A percentile compares a stretch with the other conserved stretches of the same genome.
These are phyloP conservation scores for Pseudogymnoascus sp. DNA, from an alignment of 2,329 filamentous ascomycete species.

Conservation along the genomic window DNA sequence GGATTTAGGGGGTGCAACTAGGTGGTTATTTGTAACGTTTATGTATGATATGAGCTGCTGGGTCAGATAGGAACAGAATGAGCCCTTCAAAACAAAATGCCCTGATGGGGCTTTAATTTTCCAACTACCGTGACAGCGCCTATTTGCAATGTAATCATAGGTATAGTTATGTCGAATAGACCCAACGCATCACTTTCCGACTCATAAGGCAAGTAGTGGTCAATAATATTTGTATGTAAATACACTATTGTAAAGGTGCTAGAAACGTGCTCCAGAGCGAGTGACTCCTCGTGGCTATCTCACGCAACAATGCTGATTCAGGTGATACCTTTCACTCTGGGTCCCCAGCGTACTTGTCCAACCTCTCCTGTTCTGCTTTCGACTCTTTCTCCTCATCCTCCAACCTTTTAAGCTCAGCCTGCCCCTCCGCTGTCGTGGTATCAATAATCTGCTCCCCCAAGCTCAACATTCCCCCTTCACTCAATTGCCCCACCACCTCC, in stretches of 20 bases:
- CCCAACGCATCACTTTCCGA: not conserved
- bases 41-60: not conserved
- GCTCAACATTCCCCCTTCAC: slow-evolving; percentile 80
- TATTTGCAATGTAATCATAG: not conserved
- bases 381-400: slow-evolving; percentile 44
- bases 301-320: not conserved
- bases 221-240: not conserved
- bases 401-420: slow-evolving; percentile 67
- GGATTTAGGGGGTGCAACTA: not conserved
- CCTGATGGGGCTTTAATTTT: not conserved
- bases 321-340: slow-evolving; percentile 24
- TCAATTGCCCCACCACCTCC: slow-evolving; percentile 70
- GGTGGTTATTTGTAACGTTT: not conserved
- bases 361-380: slow-evolving; percentile 20
- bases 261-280: not conserved
- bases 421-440: slow-evolving; percentile 80
- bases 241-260: not conserved
- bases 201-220: not conserved
- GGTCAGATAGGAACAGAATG: not conserved
- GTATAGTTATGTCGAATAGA: not conserved
- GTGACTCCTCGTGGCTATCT: not conserved
- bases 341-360: slow-evolving; percentile 27
- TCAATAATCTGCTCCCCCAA: slow-evolving; percentile 92
- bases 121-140: not conserved
- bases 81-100: not conserved